Evolutionary conservation across 768 basidiomycete species (phyloP).

Genomic region (Mycena alexandri): DNA sequence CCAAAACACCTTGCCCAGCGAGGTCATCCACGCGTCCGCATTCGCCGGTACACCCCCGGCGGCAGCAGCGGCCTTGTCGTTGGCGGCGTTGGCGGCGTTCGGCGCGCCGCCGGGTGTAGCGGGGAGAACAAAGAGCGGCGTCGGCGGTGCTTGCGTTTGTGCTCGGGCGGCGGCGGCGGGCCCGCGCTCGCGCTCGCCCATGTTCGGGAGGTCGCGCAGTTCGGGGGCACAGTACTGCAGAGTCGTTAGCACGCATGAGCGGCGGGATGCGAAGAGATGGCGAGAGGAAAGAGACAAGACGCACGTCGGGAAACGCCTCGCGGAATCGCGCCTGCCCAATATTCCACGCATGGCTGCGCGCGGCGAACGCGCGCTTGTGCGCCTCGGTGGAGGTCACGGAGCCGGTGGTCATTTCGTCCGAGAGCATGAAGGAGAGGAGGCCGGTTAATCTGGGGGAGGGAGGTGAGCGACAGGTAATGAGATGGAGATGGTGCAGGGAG

Average conservation of each 20-base stretch:
- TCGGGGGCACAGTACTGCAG: conserved; percentile 76
- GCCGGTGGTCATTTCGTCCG: conserved; percentile 97
- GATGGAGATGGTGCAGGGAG: no score
- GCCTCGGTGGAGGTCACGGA: conserved; percentile 84
- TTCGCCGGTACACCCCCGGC: conserved; percentile 17
- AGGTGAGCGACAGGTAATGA: neutral
- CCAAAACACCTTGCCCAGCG: conserved; percentile 77
- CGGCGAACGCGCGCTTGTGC: conserved; percentile 84
- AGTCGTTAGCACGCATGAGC: conserved; percentile 28
- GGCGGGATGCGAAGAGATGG: conserved; percentile 3
- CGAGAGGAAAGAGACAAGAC: conserved; percentile 27
- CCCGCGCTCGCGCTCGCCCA: conserved; percentile 83
- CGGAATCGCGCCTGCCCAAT: conserved; percentile 81
- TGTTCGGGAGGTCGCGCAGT: conserved; percentile 88
- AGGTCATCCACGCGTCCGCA: conserved; percentile 64
- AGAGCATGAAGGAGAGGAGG: conserved; percentile 93
- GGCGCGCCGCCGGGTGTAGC: conserved; percentile 15
- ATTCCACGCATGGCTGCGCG: conserved; percentile 90
- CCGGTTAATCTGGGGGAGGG: conserved; percentile 82
- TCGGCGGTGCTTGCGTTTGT: conserved; percentile 29
- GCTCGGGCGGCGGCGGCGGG: conserved; percentile 41
- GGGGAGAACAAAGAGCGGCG: conserved; percentile 26
- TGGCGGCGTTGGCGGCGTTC: conserved; percentile 6
- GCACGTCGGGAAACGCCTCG: conserved; percentile 90
- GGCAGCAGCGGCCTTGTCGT: conserved; percentile 37